Percentiles rank a stretch among this genome's conserved stretches.
These are phyloP conservation scores for Quercus dentata DNA, from an alignment of 306 rosid genomes.

Conservation along the genomic window DNA sequence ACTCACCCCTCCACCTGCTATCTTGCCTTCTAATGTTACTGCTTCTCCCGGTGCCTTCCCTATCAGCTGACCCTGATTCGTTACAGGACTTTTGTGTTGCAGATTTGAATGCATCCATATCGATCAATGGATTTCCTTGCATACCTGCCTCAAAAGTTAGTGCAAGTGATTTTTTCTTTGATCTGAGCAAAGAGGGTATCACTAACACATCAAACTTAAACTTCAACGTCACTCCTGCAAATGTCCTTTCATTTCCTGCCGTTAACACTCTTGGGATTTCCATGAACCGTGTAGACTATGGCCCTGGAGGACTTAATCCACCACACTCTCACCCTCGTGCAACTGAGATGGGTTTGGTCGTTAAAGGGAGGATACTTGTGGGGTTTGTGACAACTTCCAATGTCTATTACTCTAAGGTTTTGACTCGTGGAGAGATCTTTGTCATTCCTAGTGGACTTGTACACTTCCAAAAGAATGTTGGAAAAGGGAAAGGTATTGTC, in stretches of 20 bases:
- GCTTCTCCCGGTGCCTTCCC: slow-evolving; percentile 22
- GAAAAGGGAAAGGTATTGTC: slow-evolving; percentile 26
- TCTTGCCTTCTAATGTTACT: slow-evolving; percentile 14
- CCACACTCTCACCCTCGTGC: slow-evolving; percentile 47
- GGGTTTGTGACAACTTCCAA: slow-evolving; percentile 41
- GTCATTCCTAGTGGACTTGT: slow-evolving; percentile 42
- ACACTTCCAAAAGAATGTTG: slow-evolving; percentile 38
- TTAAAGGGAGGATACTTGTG: slow-evolving; percentile 39
- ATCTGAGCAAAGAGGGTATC: slow-evolving; percentile 28
- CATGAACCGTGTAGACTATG: slow-evolving; percentile 43
- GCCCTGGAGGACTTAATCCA: slow-evolving; percentile 34
- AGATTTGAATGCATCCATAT: slow-evolving; percentile 8
- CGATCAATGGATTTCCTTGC: slow-evolving; percentile 46
- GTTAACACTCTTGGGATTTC: slow-evolving; percentile 43
- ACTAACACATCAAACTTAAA: slow-evolving; percentile 12
- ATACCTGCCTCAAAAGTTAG: slow-evolving; percentile 26
- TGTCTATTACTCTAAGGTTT: slow-evolving; percentile 32
- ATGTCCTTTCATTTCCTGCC: slow-evolving; percentile 40
- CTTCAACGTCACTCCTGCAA: slow-evolving; percentile 1
- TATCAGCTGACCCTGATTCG: slow-evolving; percentile 38
- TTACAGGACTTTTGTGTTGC: slow-evolving; percentile 47
- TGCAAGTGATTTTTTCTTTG: slow-evolving; percentile 42
- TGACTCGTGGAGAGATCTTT: slow-evolving; percentile 40
- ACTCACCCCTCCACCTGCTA: slow-evolving; percentile 4
- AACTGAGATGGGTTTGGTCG: slow-evolving; percentile 17